A percentile compares a stretch with the other conserved stretches of the same genome.
Evolutionary conservation across 106 monocot genomes (phyloP).

Genomic region (Allium cepa): DNA sequence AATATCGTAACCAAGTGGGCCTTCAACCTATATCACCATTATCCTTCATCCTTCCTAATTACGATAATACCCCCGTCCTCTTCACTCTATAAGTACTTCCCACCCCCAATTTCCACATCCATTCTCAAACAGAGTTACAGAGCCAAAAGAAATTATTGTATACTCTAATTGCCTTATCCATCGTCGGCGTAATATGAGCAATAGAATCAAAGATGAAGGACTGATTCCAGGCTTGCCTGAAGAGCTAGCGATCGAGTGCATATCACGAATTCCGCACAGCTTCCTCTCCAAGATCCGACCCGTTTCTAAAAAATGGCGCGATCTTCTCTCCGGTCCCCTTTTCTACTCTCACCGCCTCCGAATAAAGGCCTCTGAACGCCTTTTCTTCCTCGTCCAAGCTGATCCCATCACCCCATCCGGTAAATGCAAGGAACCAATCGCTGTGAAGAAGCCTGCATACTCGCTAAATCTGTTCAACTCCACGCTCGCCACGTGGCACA

Average conservation of each 20-base stretch:
- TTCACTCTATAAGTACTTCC: neutral
- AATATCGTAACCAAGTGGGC: no score
- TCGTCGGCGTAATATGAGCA: neutral
- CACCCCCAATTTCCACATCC: neutral
- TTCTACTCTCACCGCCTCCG: constrained; percentile 15
- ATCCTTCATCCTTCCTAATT: neutral
- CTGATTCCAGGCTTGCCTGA: constrained; percentile 29
- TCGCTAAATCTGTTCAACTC: constrained; percentile 6
- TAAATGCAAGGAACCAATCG: neutral
- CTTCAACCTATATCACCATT: neutral
- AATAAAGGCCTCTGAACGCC: constrained; percentile 18
- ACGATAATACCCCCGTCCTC: neutral
- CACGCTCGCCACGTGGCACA: constrained; percentile 10
- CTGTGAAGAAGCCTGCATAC: neutral
- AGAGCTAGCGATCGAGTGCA: constrained; percentile 25
- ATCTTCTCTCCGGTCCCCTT: constrained; percentile 8
- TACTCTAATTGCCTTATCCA: no score
- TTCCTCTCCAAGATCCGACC: constrained; percentile 12
- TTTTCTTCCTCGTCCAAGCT: constrained; percentile 24
- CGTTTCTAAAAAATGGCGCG: constrained; percentile 20
- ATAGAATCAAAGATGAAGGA: constrained; percentile 3
- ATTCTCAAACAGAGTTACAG: no score
- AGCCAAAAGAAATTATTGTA: no score
- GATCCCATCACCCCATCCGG: constrained; percentile 3
- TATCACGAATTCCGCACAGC: constrained; percentile 20